phyloP scores from a whole-genome alignment of 148 eudicot species.

The Rhododendron molle region DNA sequence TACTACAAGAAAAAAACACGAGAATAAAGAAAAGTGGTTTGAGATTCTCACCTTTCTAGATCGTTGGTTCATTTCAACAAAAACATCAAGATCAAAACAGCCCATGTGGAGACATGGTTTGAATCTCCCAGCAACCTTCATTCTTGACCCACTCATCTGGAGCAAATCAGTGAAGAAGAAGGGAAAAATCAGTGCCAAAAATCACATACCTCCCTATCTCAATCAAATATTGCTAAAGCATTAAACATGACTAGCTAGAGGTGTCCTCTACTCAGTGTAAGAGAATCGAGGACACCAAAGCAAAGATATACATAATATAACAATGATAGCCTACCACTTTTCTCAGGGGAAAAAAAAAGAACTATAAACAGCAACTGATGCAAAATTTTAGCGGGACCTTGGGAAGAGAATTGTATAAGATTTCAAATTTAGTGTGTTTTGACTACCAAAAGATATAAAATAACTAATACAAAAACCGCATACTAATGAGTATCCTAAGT shows the following conservation, averaged over 20 bases:
- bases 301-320: background rate
- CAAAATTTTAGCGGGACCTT: background rate
- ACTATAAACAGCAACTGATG: background rate
- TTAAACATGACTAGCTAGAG: background rate
- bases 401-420: background rate
- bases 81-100: constrained; percentile 78
- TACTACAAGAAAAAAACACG: background rate
- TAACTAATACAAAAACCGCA: background rate
- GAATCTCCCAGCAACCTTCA: constrained; percentile 76
- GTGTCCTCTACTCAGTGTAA: background rate
- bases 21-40: background rate
- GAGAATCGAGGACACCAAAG: background rate
- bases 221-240: background rate
- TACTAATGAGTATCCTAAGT: background rate
- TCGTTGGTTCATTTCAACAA: constrained; percentile 66
- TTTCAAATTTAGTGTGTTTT: background rate
- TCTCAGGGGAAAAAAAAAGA: background rate
- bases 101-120: constrained; percentile 73
- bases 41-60: constrained; percentile 61
- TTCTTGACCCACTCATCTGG: constrained; percentile 84
- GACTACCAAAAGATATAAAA: background rate
- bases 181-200: background rate
- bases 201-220: background rate
- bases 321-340: background rate
- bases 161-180: background rate